Evolutionary conservation across 1,139 yeast genomes (phyloP).

Genomic region (Sugiyamaella neomexicana): DNA sequence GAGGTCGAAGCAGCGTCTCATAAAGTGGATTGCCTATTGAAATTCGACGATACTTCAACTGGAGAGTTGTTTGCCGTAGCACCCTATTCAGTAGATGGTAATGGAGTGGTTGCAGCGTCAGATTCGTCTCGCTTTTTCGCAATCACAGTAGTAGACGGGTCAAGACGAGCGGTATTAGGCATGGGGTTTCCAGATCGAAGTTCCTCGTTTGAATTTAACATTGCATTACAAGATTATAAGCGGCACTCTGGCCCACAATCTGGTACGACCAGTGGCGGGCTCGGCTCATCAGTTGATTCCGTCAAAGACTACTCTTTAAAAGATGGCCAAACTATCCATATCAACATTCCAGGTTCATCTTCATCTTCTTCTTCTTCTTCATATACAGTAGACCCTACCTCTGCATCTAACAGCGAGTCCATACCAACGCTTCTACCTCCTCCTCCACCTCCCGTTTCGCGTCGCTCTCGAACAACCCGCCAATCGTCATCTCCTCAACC

Average conservation of each 20-base stretch:
- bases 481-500: slow-evolving; percentile 19
- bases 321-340: slow-evolving; percentile 35
- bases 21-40: slow-evolving; percentile 35
- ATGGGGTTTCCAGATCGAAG: slow-evolving; percentile 43
- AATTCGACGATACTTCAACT: slow-evolving; percentile 35
- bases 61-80: slow-evolving; percentile 41
- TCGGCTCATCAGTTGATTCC: background rate
- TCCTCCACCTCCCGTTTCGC: slow-evolving; percentile 28
- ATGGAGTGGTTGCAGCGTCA: slow-evolving; percentile 34
- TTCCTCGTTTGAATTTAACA: slow-evolving; percentile 44
- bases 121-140: slow-evolving; percentile 41
- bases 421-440: slow-evolving; percentile 28
- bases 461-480: slow-evolving; percentile 23
- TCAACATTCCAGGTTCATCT: slow-evolving; percentile 25
- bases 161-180: slow-evolving; percentile 43
- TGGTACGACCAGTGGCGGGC: background rate
- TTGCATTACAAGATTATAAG: slow-evolving; percentile 43
- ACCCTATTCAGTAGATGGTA: slow-evolving; percentile 36
- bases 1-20: slow-evolving; percentile 32
- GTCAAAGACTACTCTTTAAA: slow-evolving; percentile 34
- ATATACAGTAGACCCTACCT: background rate
- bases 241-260: slow-evolving; percentile 33
- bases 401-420: slow-evolving; percentile 15
- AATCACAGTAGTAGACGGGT: slow-evolving; percentile 38
- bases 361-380: background rate